Conservation (phyloP, 2,329 filamentous ascomycete species). For the Verticillium tricorpus region DNA sequence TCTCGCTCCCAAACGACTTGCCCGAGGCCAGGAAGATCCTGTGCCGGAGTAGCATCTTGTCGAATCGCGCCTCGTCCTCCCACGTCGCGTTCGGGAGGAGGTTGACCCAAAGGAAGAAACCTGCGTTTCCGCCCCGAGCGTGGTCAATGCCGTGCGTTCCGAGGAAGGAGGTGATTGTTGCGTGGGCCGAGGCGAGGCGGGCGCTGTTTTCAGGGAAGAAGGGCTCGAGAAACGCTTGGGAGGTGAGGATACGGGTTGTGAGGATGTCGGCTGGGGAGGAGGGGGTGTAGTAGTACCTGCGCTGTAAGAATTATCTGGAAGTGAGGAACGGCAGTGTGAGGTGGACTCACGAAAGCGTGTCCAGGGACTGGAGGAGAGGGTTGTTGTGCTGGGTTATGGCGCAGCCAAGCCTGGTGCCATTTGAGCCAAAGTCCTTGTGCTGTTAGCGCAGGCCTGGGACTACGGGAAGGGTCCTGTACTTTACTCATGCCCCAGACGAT, state of each 20-base stretch:
- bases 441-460: background rate
- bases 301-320: background rate
- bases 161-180: conserved; percentile 28
- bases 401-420: conserved; percentile 47
- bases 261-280: conserved; percentile 39
- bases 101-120: conserved; percentile 52
- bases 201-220: conserved; percentile 40
- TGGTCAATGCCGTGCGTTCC: conserved; percentile 37
- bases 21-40: conserved; percentile 32
- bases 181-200: conserved; percentile 33
- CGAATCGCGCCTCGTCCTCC: conserved; percentile 12
- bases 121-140: conserved; percentile 42
- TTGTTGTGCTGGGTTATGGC: conserved; percentile 38
- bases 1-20: conserved; percentile 30
- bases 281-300: conserved; percentile 34
- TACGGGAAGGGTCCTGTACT: background rate
- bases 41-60: conserved; percentile 20
- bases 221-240: conserved; percentile 28
- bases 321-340: no score
- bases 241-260: conserved; percentile 31
- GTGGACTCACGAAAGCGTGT: conserved; percentile 17
- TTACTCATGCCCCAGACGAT: conserved; percentile 42
- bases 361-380: conserved; percentile 30
- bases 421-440: conserved; percentile 46
- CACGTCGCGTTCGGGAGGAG: conserved; percentile 34